phyloP scores from a whole-genome alignment of 208 protist species.

The Trichomonas tenax region DNA sequence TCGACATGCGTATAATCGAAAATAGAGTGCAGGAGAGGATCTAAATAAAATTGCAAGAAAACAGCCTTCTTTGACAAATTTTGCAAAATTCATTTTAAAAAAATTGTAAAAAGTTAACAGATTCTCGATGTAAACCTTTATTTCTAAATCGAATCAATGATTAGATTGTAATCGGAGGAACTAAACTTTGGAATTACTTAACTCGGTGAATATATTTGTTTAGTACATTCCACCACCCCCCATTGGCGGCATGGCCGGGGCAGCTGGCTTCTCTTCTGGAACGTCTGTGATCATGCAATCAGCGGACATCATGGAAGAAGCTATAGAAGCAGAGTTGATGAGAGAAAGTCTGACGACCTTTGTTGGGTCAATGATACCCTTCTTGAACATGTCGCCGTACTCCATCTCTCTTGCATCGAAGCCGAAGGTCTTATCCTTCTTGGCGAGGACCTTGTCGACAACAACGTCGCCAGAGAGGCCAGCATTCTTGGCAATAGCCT shows the following conservation, averaged over 20 bases:
- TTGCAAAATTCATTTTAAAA: no score
- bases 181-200: no score
- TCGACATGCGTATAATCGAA: no score
- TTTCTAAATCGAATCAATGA: no score
- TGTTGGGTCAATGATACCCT: constrained; percentile 95
- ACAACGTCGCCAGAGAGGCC: constrained; percentile 87
- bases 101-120: no score
- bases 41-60: no score
- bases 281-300: constrained; percentile 71
- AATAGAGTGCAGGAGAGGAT: no score
- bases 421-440: constrained; percentile 56
- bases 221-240: constrained; percentile 24
- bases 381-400: constrained; percentile 89
- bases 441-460: constrained; percentile 77
- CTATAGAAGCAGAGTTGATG: constrained; percentile 76
- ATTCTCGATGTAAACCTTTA: no score
- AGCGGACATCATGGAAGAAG: constrained; percentile 90
- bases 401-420: constrained; percentile 53
- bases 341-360: constrained; percentile 88
- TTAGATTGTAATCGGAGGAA: no score
- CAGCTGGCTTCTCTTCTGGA: constrained; percentile 37
- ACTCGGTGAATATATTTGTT: not conserved
- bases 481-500: constrained; percentile 80
- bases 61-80: no score
- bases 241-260: constrained; percentile 25